Evolutionary conservation across 106 monocot species (phyloP).

Genomic region (Xerophyta viscosa): DNA sequence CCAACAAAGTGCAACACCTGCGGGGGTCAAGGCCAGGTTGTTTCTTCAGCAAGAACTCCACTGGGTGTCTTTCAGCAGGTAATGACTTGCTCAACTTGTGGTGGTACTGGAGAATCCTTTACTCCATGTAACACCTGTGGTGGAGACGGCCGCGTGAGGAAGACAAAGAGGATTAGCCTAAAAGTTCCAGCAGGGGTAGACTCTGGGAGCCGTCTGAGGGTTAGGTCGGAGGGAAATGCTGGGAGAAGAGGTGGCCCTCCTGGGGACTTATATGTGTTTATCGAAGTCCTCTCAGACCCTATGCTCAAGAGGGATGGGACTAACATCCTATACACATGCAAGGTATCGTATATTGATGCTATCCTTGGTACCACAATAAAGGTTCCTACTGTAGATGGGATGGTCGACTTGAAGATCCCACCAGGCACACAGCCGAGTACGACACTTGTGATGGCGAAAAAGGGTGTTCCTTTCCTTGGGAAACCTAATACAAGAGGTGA

Average conservation of each 20-base stretch:
- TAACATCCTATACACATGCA: conserved; percentile 83
- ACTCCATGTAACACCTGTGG: conserved; percentile 78
- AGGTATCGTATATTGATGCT: conserved; percentile 79
- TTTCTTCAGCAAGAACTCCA: conserved; percentile 75
- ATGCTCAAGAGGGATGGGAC: conserved; percentile 86
- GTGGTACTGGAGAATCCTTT: conserved; percentile 73
- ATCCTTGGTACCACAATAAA: conserved; percentile 81
- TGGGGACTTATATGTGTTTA: conserved; percentile 91
- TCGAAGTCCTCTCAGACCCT: conserved; percentile 77
- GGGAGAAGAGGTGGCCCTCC: conserved; percentile 83
- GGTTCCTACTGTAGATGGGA: conserved; percentile 86
- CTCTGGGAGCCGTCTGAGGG: conserved; percentile 82
- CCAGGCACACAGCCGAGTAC: conserved; percentile 84
- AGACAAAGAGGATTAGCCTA: conserved; percentile 74
- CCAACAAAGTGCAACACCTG: conserved; percentile 81
- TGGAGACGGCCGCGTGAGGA: conserved; percentile 82
- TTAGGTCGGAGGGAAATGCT: conserved; percentile 85
- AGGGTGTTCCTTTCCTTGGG: conserved; percentile 77
- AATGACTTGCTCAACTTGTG: conserved; percentile 55
- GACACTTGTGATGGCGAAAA: conserved; percentile 92
- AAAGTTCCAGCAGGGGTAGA: conserved; percentile 94
- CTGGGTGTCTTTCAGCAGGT: conserved; percentile 94
- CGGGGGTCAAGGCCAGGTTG: conserved; percentile 87
- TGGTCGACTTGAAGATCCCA: conserved; percentile 87
- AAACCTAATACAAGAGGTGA: conserved; percentile 76